Conservation (phyloP, 2,329 filamentous ascomycete species). For the Blastomyces percursus region DNA sequence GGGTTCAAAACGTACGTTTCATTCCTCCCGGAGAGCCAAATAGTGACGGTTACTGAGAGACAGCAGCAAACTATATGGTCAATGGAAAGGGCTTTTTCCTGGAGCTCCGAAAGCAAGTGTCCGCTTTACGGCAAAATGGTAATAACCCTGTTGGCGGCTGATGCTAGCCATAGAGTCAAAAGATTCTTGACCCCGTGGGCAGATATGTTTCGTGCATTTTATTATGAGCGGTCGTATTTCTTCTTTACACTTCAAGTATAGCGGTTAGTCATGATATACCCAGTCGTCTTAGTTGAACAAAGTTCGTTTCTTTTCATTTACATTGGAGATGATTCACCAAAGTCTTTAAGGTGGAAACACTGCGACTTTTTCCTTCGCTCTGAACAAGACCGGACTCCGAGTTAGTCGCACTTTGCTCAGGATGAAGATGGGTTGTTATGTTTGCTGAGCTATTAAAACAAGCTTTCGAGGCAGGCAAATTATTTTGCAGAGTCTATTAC, state of each 20-base stretch:
- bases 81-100: slow-evolving; percentile 41
- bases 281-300: not conserved
- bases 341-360: not conserved
- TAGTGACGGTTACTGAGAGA: slow-evolving; percentile 11
- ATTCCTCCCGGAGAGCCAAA: not conserved
- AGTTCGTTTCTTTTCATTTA: not conserved
- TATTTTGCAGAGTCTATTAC: not conserved
- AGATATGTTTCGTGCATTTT: slow-evolving; percentile 1
- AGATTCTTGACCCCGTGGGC: not conserved
- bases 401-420: not conserved
- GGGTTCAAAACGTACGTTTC: slow-evolving; percentile 34
- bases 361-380: not conserved
- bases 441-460: not conserved
- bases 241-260: not conserved
- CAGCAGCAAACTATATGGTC: slow-evolving; percentile 37
- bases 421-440: not conserved
- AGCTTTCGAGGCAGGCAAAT: not conserved
- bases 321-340: not conserved
- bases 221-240: not conserved
- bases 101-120: slow-evolving; percentile 39
- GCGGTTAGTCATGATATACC: slow-evolving; percentile 5
- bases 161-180: slow-evolving; percentile 9
- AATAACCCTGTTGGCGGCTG: slow-evolving; percentile 26
- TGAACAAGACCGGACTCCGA: not conserved
- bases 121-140: slow-evolving; percentile 28